These are phyloP conservation scores for Diophrys sp. DNA, from an alignment of 73 alveolate genomes.

Conservation along the genomic window DNA sequence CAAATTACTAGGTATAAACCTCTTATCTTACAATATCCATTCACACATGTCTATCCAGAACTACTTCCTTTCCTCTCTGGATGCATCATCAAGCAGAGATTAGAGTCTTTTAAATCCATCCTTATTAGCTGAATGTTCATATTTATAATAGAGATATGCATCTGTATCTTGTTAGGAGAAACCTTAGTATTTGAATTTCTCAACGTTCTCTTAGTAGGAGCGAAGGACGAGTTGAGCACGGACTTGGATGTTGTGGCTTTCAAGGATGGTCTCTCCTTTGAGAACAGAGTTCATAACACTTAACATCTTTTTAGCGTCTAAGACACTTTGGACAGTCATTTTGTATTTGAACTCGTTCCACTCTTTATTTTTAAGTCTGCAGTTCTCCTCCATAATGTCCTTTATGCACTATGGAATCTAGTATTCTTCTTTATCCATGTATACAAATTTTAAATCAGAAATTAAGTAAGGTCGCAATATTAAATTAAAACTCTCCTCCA, in stretches of 20 bases:
- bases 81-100: neutral
- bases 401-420: neutral
- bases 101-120: neutral
- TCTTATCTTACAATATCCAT: neutral
- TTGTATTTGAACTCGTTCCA: neutral
- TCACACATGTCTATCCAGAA: neutral
- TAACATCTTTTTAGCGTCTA: neutral
- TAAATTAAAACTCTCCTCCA: too few relatives aligned
- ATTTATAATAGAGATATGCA: neutral
- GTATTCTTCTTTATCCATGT: neutral
- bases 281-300: neutral
- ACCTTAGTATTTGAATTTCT: neutral
- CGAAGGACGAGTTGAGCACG: neutral
- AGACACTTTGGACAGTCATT: neutral
- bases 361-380: neutral
- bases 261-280: neutral
- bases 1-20: neutral
- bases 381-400: neutral
- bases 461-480: too few relatives aligned
- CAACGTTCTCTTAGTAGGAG: neutral
- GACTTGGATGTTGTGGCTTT: neutral
- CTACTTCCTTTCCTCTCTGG: neutral
- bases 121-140: neutral
- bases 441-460: too few relatives aligned
- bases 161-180: neutral